phyloP scores from a whole-genome alignment of 768 basidiomycete species.

The Tulasnella sp. region DNA sequence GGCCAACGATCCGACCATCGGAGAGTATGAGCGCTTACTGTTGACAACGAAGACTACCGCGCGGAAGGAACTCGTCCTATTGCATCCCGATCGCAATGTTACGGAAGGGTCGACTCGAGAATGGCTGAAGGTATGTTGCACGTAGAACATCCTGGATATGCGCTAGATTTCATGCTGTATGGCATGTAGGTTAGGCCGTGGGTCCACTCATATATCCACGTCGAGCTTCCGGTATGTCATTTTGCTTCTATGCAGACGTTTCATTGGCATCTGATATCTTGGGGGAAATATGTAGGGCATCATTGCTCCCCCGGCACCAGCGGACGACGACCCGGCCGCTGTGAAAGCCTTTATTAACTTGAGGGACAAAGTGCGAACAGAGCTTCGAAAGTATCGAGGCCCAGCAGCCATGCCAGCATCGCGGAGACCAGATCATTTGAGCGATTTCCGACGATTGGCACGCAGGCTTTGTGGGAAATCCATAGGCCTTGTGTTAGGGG shows the following conservation, averaged over 20 bases:
- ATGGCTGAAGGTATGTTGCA: conserved; percentile 71
- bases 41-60: conserved; percentile 96
- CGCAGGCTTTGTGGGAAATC: conserved; percentile 84
- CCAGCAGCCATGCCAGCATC: conserved; percentile 48
- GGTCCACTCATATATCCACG: conserved; percentile 92
- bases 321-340: conserved; percentile 65
- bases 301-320: conserved; percentile 45
- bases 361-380: conserved; percentile 83
- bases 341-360: conserved; percentile 81
- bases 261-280: conserved; percentile 12
- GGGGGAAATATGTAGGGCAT: conserved; percentile 42
- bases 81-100: conserved; percentile 87
- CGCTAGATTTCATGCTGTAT: conserved; percentile 2
- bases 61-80: conserved; percentile 88
- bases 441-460: conserved; percentile 88
- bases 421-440: conserved; percentile 68
- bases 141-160: not conserved
- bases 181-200: conserved; percentile 72
- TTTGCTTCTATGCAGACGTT: not conserved
- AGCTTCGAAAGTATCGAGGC: conserved; percentile 79
- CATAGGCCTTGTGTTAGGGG: conserved; percentile 88
- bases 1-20: conserved; percentile 77
- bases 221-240: conserved; percentile 67
- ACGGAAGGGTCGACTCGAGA: conserved; percentile 83
- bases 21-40: conserved; percentile 89